Evolutionary conservation across 805 yeast genomes (phyloP), one percentile per base, ranked within the genome.

Genomic region (Candida taoyuanica): DNA sequence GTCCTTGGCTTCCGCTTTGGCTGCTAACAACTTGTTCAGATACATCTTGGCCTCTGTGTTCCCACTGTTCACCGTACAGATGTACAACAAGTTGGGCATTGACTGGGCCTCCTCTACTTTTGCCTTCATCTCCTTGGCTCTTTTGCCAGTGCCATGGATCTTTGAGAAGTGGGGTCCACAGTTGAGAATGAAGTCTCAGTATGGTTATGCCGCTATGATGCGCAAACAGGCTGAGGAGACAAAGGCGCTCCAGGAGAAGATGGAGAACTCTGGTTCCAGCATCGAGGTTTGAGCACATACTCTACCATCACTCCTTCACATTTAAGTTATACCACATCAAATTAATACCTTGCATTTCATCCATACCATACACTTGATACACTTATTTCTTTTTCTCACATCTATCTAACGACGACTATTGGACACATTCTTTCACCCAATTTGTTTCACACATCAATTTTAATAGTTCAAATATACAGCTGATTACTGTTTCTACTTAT

Each of bases 31-130:
- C 58, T 67, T 88, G 53, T 60, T 81, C 40, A 74, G 96, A 63
- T 86, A 85, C 56, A 49, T 81, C 23, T 58, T 83, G 44, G 86
- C 94, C 8, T 78, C 86, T 6, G 85, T 79, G 16, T 81, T 88
- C 70, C 96, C 96, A 39, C 67, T 88, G 42, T 87, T 88, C 63
- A 84, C 88, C 2, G 74, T 78, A 16, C 96, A 87, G 62, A 85
- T 88, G 95, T 81, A 82, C 64, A 58, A 71, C 15, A 78, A 70
- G 31, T 65, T 88, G 53, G 78, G 78, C 28, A 74, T 80, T 48
- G 84, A 75, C 50, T 86, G 95, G 94, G 96, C 95, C 9, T 67
- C 82, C 23, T 74, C 87, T 0, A 49, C 81, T 7, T 75, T 82
- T 60, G 73, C 65, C 0, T 78, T 82, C 49, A 71, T 83, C 55